phyloP scores from a whole-genome alignment of 2,329 filamentous ascomycete genomes.

The Calonectria hongkongensis region DNA sequence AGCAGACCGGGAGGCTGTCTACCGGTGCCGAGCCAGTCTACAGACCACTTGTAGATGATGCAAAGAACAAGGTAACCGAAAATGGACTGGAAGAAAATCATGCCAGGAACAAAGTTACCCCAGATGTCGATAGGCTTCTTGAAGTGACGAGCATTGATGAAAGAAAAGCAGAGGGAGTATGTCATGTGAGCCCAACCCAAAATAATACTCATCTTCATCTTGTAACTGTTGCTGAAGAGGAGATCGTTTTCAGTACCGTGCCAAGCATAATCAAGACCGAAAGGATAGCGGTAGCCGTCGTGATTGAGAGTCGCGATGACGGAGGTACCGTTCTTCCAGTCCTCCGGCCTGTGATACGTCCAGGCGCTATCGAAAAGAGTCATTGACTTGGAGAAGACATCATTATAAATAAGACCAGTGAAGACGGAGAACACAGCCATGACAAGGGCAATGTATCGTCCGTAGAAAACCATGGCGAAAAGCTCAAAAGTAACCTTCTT shows the following conservation, averaged over 20 bases:
- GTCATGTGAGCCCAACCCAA: slow-evolving; percentile 99
- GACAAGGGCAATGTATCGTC: slow-evolving; percentile 97
- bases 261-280: slow-evolving; percentile 97
- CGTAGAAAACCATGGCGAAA: slow-evolving; percentile 99
- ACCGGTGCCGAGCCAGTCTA: slow-evolving; percentile 83
- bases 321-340: slow-evolving; percentile 78
- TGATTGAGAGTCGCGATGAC: slow-evolving; percentile 80
- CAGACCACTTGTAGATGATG: slow-evolving; percentile 97
- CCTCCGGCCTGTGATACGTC: slow-evolving; percentile 82
- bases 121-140: slow-evolving; percentile 96
- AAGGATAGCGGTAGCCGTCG: slow-evolving; percentile 90
- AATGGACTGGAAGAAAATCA: slow-evolving; percentile 99
- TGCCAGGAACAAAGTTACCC: slow-evolving; percentile 97
- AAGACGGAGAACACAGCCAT: slow-evolving; percentile 99
- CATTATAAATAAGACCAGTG: slow-evolving; percentile 98
- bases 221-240: slow-evolving; percentile 98
- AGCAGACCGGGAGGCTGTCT: slow-evolving; percentile 88
- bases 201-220: slow-evolving; percentile 99
- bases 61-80: slow-evolving; percentile 96
- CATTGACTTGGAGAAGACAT: slow-evolving; percentile 95
- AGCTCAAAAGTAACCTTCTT: slow-evolving; percentile 96
- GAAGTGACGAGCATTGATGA: slow-evolving; percentile 95
- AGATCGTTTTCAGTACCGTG: slow-evolving; percentile 96
- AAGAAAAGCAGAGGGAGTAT: slow-evolving; percentile 94
- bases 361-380: slow-evolving; percentile 93